These are phyloP conservation scores for Dactylellina sp. DNA, from an alignment of 2,329 filamentous ascomycete species.

Conservation along the genomic window DNA sequence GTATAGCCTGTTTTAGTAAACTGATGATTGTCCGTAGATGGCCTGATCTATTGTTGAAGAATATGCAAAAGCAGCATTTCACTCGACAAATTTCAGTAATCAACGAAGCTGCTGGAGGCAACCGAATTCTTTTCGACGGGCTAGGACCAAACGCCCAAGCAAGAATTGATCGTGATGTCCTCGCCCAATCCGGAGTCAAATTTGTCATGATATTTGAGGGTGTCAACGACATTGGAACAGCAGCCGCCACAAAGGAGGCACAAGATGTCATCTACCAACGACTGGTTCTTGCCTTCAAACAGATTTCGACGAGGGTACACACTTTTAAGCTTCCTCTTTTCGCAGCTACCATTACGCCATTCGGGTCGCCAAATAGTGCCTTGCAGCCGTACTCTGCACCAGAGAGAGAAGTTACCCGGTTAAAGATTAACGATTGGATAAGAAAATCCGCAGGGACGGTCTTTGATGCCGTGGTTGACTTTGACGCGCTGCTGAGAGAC, in stretches of 20 bases:
- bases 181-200: slow-evolving; percentile 70
- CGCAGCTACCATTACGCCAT: slow-evolving; percentile 76
- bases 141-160: slow-evolving; percentile 72
- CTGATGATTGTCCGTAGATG: slow-evolving; percentile 63
- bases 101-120: slow-evolving; percentile 78
- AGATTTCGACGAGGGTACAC: slow-evolving; percentile 69
- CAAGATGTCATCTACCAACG: slow-evolving; percentile 67
- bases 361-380: slow-evolving; percentile 68
- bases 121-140: slow-evolving; percentile 72
- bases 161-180: slow-evolving; percentile 74
- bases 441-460: slow-evolving; percentile 65
- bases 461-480: slow-evolving; percentile 74
- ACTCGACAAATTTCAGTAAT: slow-evolving; percentile 69
- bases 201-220: slow-evolving; percentile 77
- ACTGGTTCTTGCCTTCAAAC: slow-evolving; percentile 71
- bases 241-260: slow-evolving; percentile 64
- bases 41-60: slow-evolving; percentile 70
- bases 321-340: slow-evolving; percentile 66
- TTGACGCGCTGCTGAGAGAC: slow-evolving; percentile 71
- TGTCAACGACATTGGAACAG: slow-evolving; percentile 75
- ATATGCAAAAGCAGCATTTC: slow-evolving; percentile 66
- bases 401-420: slow-evolving; percentile 70
- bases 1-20: no score
- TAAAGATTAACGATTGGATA: slow-evolving; percentile 73
- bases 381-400: slow-evolving; percentile 67